Percentiles rank a stretch among this genome's conserved stretches.
phyloP scores from a whole-genome alignment of 2,329 filamentous ascomycete species.

The Apiospora sp. region DNA sequence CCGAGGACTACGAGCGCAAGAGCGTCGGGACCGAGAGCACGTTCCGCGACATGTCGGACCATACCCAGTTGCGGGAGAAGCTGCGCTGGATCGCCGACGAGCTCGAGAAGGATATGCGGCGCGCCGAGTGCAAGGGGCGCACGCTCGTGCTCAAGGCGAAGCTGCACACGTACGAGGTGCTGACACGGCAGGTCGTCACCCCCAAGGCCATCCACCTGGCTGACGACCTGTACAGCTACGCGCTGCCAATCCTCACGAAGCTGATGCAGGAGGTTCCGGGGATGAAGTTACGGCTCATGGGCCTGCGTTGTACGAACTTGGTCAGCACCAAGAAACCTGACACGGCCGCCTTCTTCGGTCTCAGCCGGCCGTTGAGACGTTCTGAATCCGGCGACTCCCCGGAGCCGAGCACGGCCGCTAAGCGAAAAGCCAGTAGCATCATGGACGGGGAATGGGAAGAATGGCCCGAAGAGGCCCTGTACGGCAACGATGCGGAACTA shows the following conservation, averaged over 20 bases:
- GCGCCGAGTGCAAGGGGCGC: slow-evolving; percentile 85
- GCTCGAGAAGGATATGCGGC: slow-evolving; percentile 82
- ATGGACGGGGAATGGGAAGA: slow-evolving; percentile 67
- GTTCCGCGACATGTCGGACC: slow-evolving; percentile 80
- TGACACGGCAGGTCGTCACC: slow-evolving; percentile 80
- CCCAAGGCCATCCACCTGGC: slow-evolving; percentile 76
- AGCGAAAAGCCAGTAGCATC: slow-evolving; percentile 46
- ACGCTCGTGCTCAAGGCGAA: slow-evolving; percentile 94
- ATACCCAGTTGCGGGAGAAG: slow-evolving; percentile 75
- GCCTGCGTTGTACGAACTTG: slow-evolving; percentile 85
- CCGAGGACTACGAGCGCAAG: slow-evolving; percentile 90
- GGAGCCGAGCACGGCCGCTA: slow-evolving; percentile 32
- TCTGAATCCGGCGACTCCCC: slow-evolving; percentile 33
- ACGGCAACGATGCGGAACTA: slow-evolving; percentile 30
- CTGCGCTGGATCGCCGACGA: slow-evolving; percentile 84
- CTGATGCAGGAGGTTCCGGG: slow-evolving; percentile 83
- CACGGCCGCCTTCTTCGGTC: slow-evolving; percentile 80
- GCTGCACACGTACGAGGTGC: slow-evolving; percentile 90
- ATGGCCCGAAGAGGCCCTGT: slow-evolving; percentile 71
- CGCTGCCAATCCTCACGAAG: slow-evolving; percentile 83
- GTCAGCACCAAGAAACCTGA: slow-evolving; percentile 85
- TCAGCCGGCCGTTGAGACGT: slow-evolving; percentile 48
- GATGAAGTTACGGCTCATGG: slow-evolving; percentile 85
- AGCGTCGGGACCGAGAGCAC: slow-evolving; percentile 94
- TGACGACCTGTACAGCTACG: slow-evolving; percentile 83